Evolutionary conservation across 2,329 filamentous ascomycete species (phyloP), one percentile per base, ranked within the genome.

Genomic region (Xylariaceae sp.): DNA sequence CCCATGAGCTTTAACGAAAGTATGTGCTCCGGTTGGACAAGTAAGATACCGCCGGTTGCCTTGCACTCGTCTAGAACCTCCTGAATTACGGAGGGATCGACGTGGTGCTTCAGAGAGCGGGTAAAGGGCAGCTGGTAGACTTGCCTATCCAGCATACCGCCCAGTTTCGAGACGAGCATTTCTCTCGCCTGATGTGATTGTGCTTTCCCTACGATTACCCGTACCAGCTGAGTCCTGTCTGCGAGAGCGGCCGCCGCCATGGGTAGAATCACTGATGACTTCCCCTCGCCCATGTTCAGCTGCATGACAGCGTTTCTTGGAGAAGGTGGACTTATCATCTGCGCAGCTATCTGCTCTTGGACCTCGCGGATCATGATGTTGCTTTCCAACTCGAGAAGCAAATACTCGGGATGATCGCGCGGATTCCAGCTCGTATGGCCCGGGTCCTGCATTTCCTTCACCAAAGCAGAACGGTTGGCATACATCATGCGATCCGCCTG

Each of bases 251-350:
- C 56, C 0, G 72, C 71, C 0, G 80, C 69, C 23, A 82, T 77
- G 0, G 80, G 80, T 0, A 80, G 65, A 31, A 88, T 83, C 2
- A 83, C 72, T 0, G 79, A 80, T 0, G 76, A 77, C 41, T 84
- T 85, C 0, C 80, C 80, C 46, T 81, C 70, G 0, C 80, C 80
- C 79, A 85, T 85, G 41, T 82, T 83, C 2, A 85, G 52, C 45
- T 83, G 77, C 60, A 83, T 68, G 0, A 78, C 68, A 3, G 65
- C 52, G 42, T 78, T 82, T 0, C 49, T 18, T 0, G 45, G 51
- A 0, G 47, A 48, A 0, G 49, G 45, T 0, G 68, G 65, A 0
- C 45, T 32, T 3, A 64, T 68, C 72, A 86, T 84, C 14, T 67
- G 49, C 0, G 36, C 28, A 0, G 79, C 73, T 32, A 86, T 75